Conservation (phyloP, 192 early-diverging fungal genomes). For the Podila clonocystis region DNA sequence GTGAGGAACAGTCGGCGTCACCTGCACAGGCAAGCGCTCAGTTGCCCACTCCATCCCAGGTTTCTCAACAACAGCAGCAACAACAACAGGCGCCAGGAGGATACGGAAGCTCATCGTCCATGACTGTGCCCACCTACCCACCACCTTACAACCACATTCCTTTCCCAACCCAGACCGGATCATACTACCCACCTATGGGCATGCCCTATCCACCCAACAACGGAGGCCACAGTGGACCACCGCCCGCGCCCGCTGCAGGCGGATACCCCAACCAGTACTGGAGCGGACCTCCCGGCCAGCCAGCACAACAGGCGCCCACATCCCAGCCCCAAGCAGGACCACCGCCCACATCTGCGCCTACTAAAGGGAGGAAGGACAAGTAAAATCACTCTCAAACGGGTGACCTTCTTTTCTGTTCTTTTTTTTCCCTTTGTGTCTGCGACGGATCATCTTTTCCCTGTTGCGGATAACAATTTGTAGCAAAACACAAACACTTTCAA, state of each 20-base stretch:
- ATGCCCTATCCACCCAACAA: not conserved
- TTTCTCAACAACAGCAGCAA: not conserved
- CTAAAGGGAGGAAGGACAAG: constrained; percentile 2
- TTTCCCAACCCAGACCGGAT: not conserved
- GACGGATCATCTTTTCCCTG: too few species aligned
- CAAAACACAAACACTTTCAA: too few species aligned
- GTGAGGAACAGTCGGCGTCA: constrained; percentile 12
- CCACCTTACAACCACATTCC: constrained; percentile 2
- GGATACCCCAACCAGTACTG: constrained; percentile 2
- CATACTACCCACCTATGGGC: not conserved
- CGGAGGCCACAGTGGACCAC: not conserved
- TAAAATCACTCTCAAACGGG: not conserved
- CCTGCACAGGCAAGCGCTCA: not conserved
- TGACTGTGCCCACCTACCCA: not conserved
- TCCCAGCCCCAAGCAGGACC: not conserved
- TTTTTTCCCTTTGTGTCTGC: too few species aligned
- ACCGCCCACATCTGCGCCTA: not conserved
- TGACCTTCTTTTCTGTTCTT: too few species aligned
- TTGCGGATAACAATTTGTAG: too few species aligned
- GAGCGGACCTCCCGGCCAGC: not conserved
- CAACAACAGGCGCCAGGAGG: not conserved
- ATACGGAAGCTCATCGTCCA: not conserved
- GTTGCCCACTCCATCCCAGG: not conserved
- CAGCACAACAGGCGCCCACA: not conserved
- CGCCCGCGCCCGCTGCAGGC: not conserved